Base-by-base conservation (phyloP, 2,329 filamentous ascomycete genomes). In the Cladophialophora bantiana region DNA sequence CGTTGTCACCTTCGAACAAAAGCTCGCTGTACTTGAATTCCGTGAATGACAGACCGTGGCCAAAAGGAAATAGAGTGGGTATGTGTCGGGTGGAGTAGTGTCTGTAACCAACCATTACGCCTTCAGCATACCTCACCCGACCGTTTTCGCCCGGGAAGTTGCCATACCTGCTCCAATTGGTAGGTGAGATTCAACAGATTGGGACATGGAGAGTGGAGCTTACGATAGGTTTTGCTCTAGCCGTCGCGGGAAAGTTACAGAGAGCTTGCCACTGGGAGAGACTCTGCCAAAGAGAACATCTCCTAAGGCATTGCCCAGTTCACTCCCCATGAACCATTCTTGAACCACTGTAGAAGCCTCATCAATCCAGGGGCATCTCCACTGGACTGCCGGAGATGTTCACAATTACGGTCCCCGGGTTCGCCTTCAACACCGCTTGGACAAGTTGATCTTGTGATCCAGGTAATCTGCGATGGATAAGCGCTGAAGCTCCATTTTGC, bases 241-340 rank as follows among this genome's bases (percentile, higher is more conserved):
- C 12, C 83, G 82, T 56, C 81, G 83, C 1, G 92, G 92, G 79
- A 93, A 93, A 1, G 85, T 90, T 18, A 93, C 81, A 0, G 90
- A 89, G 0, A 93, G 83, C 76, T 92, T 93, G 13, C 87, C 91
- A 45, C 86, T 89, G 0, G 92, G 91, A 74, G 90, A 93, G 53
- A 86, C 84, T 69, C 89, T 85, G 53, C 91, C 91, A 70, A 91
- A 90, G 0, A 94, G 81, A 1, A 94, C 84, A 70, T 94, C 91
- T 0, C 90, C 91, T 67, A 95, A 88, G 13, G 88, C 89, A 74
- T 94, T 92, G 4, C 91, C 92, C 4, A 89, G 89, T 79, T 95
- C 91, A 73, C 94, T 92, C 12, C 92, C 92, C 68, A 91, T 90
- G 73, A 92, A 94, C 91, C 91, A 94, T 6, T 90, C 90, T 73